Percentiles rank a stretch among this genome's conserved stretches.
These are phyloP conservation scores for Astrothelium subdiscretum DNA, from an alignment of 495 filamentous ascomycete species.

Conservation along the genomic window DNA sequence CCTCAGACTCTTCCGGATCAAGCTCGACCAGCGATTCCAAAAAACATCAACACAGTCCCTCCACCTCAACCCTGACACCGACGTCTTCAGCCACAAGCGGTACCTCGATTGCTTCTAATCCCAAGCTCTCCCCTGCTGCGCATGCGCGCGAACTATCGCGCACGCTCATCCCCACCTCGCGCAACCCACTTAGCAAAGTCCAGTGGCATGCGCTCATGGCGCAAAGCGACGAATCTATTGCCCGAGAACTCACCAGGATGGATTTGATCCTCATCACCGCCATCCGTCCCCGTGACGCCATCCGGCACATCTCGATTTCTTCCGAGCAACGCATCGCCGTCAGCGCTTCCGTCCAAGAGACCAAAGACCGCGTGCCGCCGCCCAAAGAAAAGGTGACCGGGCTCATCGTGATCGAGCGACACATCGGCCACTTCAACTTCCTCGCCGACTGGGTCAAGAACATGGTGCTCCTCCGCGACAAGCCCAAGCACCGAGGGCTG, in stretches of 20 bases:
- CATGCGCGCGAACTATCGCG: slow-evolving; percentile 63
- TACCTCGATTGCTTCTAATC: slow-evolving; percentile 20
- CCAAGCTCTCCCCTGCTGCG: slow-evolving; percentile 51
- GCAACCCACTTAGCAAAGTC: slow-evolving; percentile 55
- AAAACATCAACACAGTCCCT: slow-evolving; percentile 3
- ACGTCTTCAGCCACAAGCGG: slow-evolving; percentile 14
- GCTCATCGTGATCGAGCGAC: slow-evolving; percentile 88
- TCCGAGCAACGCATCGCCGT: background rate
- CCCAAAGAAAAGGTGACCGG: too few relatives aligned
- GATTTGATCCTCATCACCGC: slow-evolving; percentile 96
- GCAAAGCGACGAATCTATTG: slow-evolving; percentile 66
- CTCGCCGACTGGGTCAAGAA: slow-evolving; percentile 83
- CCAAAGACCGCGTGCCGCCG: slow-evolving; percentile 48
- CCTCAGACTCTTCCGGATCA: background rate
- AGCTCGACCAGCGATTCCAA: slow-evolving; percentile 1
- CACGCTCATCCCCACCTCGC: slow-evolving; percentile 48
- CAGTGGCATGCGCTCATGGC: slow-evolving; percentile 80
- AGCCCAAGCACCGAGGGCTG: slow-evolving; percentile 84
- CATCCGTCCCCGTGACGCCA: slow-evolving; percentile 88
- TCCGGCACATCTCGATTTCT: slow-evolving; percentile 70
- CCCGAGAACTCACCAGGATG: slow-evolving; percentile 83
- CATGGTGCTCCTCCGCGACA: slow-evolving; percentile 85
- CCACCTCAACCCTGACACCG: slow-evolving; percentile 17
- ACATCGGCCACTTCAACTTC: slow-evolving; percentile 95
- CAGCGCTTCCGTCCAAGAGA: slow-evolving; percentile 12